These are phyloP conservation scores for Bruguiera gymnorhiza DNA, from an alignment of 345 rosid genomes.

Conservation along the genomic window DNA sequence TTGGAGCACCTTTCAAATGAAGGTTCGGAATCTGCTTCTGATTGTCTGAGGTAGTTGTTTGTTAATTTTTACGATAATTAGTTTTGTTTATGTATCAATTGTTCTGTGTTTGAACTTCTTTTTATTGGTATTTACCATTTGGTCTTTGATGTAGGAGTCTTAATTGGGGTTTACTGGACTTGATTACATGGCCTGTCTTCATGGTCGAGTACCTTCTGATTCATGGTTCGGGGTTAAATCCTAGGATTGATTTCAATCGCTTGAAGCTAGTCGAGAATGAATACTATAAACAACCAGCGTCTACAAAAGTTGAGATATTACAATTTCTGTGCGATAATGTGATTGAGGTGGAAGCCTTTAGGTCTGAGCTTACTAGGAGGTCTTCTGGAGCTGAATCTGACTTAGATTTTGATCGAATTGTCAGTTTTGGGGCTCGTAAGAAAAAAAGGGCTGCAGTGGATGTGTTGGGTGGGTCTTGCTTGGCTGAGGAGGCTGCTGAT, in stretches of 20 bases:
- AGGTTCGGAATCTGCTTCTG: conserved; percentile 73
- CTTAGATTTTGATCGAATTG: conserved; percentile 55
- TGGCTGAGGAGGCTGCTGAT: conserved; percentile 54
- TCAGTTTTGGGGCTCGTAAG: conserved; percentile 44
- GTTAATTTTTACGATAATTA: conserved; percentile 1
- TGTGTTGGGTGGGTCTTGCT: conserved; percentile 42
- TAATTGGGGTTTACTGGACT: conserved; percentile 78
- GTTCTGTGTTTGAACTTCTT: conserved; percentile 5
- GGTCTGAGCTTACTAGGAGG: conserved; percentile 72
- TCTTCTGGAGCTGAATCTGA: conserved; percentile 62
- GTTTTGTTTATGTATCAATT: conserved; percentile 2
- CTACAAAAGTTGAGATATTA: conserved; percentile 69
- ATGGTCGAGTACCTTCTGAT: conserved; percentile 71
- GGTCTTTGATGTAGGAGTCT: conserved; percentile 70
- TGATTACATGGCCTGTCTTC: conserved; percentile 82
- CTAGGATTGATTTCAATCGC: conserved; percentile 51
- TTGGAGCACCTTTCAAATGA: conserved; percentile 69
- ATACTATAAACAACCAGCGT: conserved; percentile 63
- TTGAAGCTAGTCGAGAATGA: conserved; percentile 58
- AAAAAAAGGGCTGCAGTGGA: conserved; percentile 50
- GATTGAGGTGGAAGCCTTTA: conserved; percentile 69
- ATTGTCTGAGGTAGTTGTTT: conserved; percentile 79
- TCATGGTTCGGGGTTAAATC: conserved; percentile 50
- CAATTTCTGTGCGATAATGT: conserved; percentile 72
- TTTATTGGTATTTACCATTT: conserved; percentile 20